Conservation (phyloP, 2,329 filamentous ascomycete species). For the Fusarium euwallaceae region DNA sequence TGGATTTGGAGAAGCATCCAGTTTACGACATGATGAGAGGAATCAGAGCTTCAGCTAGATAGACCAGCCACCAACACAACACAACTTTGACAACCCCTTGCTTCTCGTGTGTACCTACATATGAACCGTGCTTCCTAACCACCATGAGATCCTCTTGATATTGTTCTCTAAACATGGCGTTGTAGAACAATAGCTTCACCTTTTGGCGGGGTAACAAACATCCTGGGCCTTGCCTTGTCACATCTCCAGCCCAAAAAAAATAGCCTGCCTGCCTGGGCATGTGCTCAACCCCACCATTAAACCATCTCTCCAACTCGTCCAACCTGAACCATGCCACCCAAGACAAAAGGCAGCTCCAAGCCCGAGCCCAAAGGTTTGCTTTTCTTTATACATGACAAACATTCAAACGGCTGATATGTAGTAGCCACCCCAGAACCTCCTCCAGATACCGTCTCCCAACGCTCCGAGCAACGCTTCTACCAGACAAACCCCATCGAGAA, state of each 20-base stretch:
- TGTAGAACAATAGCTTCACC: slow-evolving; percentile 40
- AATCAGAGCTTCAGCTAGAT: background rate
- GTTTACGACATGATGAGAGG: background rate
- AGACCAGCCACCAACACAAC: slow-evolving; percentile 13
- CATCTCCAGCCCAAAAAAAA: slow-evolving; percentile 34
- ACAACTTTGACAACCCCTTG: slow-evolving; percentile 2
- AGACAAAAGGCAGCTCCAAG: slow-evolving; percentile 54
- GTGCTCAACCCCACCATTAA: slow-evolving; percentile 44
- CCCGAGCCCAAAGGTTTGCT: slow-evolving; percentile 39
- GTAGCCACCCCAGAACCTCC: slow-evolving; percentile 49
- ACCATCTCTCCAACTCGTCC: slow-evolving; percentile 36
- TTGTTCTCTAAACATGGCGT: slow-evolving; percentile 29
- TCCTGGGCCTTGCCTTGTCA: background rate
- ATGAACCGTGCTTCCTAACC: background rate
- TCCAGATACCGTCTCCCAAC: slow-evolving; percentile 63
- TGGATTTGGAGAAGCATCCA: background rate
- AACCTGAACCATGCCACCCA: slow-evolving; percentile 52
- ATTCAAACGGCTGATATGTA: slow-evolving; percentile 10
- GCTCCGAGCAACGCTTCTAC: slow-evolving; percentile 62
- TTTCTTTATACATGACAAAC: background rate
- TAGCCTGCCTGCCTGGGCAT: slow-evolving; percentile 15
- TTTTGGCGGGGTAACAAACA: slow-evolving; percentile 44
- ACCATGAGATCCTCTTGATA: slow-evolving; percentile 12
- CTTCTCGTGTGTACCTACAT: background rate
- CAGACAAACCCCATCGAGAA: slow-evolving; percentile 64